These are phyloP conservation scores for Talaromyces rugulosus DNA, from an alignment of 2,329 filamentous ascomycete genomes.

Conservation along the genomic window DNA sequence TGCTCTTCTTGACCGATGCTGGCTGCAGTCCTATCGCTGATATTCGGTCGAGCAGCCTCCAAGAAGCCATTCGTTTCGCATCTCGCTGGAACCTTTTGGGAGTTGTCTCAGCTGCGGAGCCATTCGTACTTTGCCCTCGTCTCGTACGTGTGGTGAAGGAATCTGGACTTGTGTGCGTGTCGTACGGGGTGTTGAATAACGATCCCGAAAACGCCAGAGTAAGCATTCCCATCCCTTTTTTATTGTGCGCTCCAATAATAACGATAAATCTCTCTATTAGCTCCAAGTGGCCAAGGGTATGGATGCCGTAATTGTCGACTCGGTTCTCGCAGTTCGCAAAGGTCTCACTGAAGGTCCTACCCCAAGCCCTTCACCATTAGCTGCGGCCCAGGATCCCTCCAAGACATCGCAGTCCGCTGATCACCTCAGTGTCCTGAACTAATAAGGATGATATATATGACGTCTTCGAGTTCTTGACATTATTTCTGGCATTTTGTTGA, in stretches of 20 bases:
- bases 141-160: constrained; percentile 92
- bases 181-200: constrained; percentile 89
- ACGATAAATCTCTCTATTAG: constrained; percentile 39
- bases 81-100: constrained; percentile 92
- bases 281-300: constrained; percentile 92
- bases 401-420: neutral
- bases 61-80: constrained; percentile 93
- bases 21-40: constrained; percentile 79
- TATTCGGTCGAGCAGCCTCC: constrained; percentile 82
- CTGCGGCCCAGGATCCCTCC: constrained; percentile 1
- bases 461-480: neutral
- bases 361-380: constrained; percentile 19
- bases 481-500: neutral
- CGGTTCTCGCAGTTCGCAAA: constrained; percentile 85
- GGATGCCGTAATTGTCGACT: constrained; percentile 96
- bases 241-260: neutral
- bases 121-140: constrained; percentile 81
- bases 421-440: neutral
- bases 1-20: constrained; percentile 89
- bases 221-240: constrained; percentile 31
- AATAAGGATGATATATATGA: neutral
- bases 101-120: constrained; percentile 82
- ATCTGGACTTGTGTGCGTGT: constrained; percentile 87
- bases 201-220: constrained; percentile 81
- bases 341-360: constrained; percentile 60